A percentile compares a stretch with the other conserved stretches of the same genome.
These are phyloP conservation scores for Entomortierella beljakovae DNA, from an alignment of 192 early-diverging fungal genomes.

Conservation along the genomic window DNA sequence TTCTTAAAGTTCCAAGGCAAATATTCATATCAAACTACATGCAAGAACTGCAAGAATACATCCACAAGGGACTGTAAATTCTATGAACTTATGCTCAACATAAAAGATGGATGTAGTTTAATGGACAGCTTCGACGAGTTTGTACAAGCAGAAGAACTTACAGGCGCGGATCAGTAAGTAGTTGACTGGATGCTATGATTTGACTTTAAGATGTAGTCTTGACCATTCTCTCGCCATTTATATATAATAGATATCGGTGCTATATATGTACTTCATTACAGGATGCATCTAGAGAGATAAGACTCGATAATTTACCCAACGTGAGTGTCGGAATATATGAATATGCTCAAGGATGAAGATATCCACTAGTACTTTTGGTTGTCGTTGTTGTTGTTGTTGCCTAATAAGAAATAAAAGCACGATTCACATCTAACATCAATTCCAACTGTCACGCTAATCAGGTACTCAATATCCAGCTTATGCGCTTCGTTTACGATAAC, in stretches of 20 bases:
- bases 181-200: background rate
- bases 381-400: too few relatives aligned
- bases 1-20: constrained; percentile 40
- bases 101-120: constrained; percentile 45
- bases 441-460: background rate
- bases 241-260: constrained; percentile 33
- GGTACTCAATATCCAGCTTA: constrained; percentile 54
- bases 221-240: background rate
- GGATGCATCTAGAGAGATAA: constrained; percentile 44
- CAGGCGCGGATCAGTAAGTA: constrained; percentile 41
- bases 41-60: constrained; percentile 43
- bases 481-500: constrained; percentile 54
- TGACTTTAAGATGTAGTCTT: background rate
- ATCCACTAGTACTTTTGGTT: too few relatives aligned
- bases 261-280: constrained; percentile 38
- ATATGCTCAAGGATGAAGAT: background rate
- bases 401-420: too few relatives aligned
- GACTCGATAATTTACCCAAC: constrained; percentile 32
- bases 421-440: too few relatives aligned
- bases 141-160: constrained; percentile 37
- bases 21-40: constrained; percentile 44
- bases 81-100: constrained; percentile 48
- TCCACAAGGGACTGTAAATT: constrained; percentile 32
- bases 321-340: constrained; percentile 4
- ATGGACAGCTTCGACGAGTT: constrained; percentile 51